Base-by-base conservation (phyloP, 352 stramenopile genomes). In the Phytopythium litorale region DNA sequence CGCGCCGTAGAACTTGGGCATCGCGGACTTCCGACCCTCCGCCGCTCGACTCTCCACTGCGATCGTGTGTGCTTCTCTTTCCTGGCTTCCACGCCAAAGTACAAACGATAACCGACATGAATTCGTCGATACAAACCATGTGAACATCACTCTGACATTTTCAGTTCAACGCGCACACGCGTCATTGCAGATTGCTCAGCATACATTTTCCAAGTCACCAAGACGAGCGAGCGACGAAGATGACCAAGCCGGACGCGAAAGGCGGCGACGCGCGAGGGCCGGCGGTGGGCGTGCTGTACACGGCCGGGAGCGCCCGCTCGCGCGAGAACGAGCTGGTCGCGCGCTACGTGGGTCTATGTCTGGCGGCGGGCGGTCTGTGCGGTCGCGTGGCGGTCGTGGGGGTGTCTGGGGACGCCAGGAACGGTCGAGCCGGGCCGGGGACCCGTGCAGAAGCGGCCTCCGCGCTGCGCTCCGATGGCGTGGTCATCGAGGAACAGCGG, bases 1-100 rank as follows among this genome's bases (percentile, higher is more conserved):
- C 4, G 78, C 65, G 62, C 81, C 84, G 63, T 95, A 96, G 65
- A 95, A 95, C 72, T 89, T 91, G 64, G 84, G 68, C 86, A 92
- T 94, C 59, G 42, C 68, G 11, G 13, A 32, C 60, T 40, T 38
- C 19, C 52, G 12, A 21, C 19, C 40, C n/a, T 46, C 15, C 18
- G 15, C 4, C 4, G 16, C 6, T 46, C 7, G 18, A 46, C 35
- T 40, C 35, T 13, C 43, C 19, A 28, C 19, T 7, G n/a, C 45
- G 28, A 28, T 51, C 42, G 18, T 13, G 46, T 52, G n/a, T 33
- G 11, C 21, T 33, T n/a, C 30, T n/a, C 30, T 19, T 33, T 33
- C 46, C 40, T 4, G 40, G 11, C 46, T 52, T 52, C 11, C 19
- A 9, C 8, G n/a, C 12, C 23, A 18, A 13, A 3, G 9, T 13